Evolutionary conservation across 768 basidiomycete genomes (phyloP).

Genomic region (Phallus indusiatus): DNA sequence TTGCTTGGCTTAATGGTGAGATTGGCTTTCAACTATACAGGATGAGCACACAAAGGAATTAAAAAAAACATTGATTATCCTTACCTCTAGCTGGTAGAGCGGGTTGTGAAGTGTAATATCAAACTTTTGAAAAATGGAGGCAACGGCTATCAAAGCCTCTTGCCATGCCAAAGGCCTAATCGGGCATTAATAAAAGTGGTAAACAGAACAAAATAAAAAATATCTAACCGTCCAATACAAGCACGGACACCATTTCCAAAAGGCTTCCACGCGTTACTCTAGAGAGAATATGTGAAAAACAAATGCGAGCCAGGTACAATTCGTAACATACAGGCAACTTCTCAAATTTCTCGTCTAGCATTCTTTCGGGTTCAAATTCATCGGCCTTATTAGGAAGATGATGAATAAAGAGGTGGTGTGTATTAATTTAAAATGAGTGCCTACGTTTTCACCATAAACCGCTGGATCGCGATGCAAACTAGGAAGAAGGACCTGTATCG

Average conservation of each 20-base stretch:
- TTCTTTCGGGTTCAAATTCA: constrained; percentile 38
- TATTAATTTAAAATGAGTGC: constrained; percentile 12
- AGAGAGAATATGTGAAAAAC: neutral
- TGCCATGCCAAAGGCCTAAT: constrained; percentile 41
- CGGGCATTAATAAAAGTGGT: constrained; percentile 20
- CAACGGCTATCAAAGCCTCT: constrained; percentile 34
- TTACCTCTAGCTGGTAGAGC: constrained; percentile 28
- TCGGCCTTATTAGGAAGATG: constrained; percentile 17
- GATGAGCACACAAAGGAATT: neutral
- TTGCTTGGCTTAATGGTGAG: constrained; percentile 39
- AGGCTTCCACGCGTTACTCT: constrained; percentile 37
- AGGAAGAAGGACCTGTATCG: constrained; percentile 21
- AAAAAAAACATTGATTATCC: neutral
- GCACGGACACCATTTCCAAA: constrained; percentile 22
- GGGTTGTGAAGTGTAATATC: constrained; percentile 35
- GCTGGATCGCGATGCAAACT: constrained; percentile 30
- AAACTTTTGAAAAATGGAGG: constrained; percentile 35
- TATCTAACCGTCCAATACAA: constrained; percentile 14
- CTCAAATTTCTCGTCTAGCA: constrained; percentile 42
- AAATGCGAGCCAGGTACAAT: neutral
- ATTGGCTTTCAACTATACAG: constrained; percentile 11
- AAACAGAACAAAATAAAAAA: constrained; percentile 15
- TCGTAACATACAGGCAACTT: constrained; percentile 29
- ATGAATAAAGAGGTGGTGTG: neutral
- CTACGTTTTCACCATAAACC: constrained; percentile 43